phyloP scores from a whole-genome alignment of 2,329 filamentous ascomycete species.

The Stemphylium beticola region DNA sequence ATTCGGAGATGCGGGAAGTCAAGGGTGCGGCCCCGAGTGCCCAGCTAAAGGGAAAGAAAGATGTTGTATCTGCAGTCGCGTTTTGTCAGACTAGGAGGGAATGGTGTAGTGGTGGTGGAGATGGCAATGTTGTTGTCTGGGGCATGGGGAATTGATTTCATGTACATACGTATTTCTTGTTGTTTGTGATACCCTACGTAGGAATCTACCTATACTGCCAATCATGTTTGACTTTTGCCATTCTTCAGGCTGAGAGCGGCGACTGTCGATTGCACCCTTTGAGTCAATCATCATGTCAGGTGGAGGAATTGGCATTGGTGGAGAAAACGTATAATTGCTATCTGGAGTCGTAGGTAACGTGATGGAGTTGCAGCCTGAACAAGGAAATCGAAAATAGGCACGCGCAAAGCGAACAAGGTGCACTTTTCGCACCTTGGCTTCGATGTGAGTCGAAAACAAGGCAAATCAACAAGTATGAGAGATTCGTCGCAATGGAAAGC shows the following conservation, averaged over 20 bases:
- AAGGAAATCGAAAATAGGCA: not conserved
- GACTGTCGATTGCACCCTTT: not conserved
- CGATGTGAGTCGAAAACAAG: not conserved
- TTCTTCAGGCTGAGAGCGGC: not conserved
- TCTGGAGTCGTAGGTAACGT: not conserved
- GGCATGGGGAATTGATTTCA: slow-evolving; percentile 23
- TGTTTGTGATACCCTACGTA: slow-evolving; percentile 5
- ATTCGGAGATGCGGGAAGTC: slow-evolving; percentile 45
- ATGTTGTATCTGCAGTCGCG: slow-evolving; percentile 56
- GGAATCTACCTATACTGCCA: not conserved
- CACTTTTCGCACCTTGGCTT: too few species aligned
- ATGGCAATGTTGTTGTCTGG: slow-evolving; percentile 52
- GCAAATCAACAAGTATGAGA: too few species aligned
- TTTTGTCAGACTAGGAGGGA: slow-evolving; percentile 55
- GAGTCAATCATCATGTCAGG: not conserved
- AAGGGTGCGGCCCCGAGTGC: slow-evolving; percentile 38
- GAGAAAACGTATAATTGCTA: slow-evolving; percentile 3
- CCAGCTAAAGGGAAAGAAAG: slow-evolving; percentile 46
- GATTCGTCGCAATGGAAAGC: too few species aligned
- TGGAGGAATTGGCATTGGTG: not conserved
- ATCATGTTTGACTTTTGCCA: not conserved
- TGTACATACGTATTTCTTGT: not conserved
- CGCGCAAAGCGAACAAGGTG: not conserved
- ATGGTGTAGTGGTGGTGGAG: slow-evolving; percentile 58
- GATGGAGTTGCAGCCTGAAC: not conserved